Evolutionary conservation across 371 early-diverging fungal genomes (phyloP).

Genomic region (Gilbertella persicaria): DNA sequence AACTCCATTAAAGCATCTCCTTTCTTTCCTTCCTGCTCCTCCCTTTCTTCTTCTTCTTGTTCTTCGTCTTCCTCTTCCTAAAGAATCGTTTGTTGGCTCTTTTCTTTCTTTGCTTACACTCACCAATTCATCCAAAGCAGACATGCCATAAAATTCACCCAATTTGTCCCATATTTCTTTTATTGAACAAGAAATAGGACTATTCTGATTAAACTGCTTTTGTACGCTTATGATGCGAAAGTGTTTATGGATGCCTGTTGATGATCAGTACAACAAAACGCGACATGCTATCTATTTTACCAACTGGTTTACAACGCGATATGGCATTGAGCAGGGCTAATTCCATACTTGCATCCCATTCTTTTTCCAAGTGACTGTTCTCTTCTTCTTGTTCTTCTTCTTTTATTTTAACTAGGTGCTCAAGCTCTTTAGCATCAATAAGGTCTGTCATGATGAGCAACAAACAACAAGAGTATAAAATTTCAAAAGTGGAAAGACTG

Average conservation of each 20-base stretch:
- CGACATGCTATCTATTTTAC: conserved; percentile 29
- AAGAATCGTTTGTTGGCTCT: neutral
- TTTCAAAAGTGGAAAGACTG: neutral
- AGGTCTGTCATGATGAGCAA: neutral
- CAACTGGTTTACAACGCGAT: conserved; percentile 62
- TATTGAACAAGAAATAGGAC: conserved; percentile 45
- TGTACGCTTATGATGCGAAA: conserved; percentile 66
- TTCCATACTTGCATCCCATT: conserved; percentile 66
- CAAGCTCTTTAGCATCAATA: neutral
- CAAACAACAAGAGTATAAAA: neutral
- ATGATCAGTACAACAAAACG: neutral
- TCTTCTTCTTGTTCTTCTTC: no score
- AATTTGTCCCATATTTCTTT: conserved; percentile 58
- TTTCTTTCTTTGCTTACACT: neutral
- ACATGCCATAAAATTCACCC: conserved; percentile 54
- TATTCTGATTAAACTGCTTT: conserved; percentile 55
- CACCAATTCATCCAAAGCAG: conserved; percentile 62
- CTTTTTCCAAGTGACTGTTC: no score
- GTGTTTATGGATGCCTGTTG: conserved; percentile 63
- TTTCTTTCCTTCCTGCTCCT: conserved; percentile 28
- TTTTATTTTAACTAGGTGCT: conserved; percentile 3
- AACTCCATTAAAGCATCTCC: conserved; percentile 53
- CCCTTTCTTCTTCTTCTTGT: conserved; percentile 39
- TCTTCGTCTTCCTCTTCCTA: conserved; percentile 53
- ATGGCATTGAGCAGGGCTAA: conserved; percentile 58